Evolutionary conservation across 2,329 filamentous ascomycete species (phyloP).

Genomic region (Trichoderma polysporum): DNA sequence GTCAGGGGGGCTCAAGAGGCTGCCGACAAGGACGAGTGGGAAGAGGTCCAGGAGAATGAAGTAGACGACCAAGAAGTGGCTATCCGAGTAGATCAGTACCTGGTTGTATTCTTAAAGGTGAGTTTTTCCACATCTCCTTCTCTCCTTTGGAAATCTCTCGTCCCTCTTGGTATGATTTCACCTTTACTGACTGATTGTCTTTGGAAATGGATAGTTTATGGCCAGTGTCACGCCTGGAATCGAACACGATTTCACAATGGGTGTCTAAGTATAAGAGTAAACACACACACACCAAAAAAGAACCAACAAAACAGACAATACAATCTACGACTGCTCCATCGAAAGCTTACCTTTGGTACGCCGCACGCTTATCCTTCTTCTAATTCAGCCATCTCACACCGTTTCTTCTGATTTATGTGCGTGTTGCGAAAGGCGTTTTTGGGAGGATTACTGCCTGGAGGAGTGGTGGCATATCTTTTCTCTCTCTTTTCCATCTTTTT

Average conservation of each 20-base stretch:
- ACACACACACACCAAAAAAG: no score
- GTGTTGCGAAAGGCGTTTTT: constrained; percentile 7
- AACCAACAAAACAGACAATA: background rate
- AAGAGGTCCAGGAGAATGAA: constrained; percentile 60
- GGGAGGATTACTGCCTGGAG: background rate
- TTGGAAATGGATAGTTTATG: constrained; percentile 56
- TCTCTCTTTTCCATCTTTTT: background rate
- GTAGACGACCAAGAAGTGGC: constrained; percentile 71
- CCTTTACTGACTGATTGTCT: background rate
- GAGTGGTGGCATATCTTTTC: background rate
- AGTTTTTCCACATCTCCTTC: background rate
- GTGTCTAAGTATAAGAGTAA: constrained; percentile 56
- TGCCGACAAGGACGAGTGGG: constrained; percentile 62
- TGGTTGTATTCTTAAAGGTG: constrained; percentile 84
- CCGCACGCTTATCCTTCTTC: background rate
- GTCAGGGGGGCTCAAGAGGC: constrained; percentile 52
- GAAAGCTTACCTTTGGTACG: background rate
- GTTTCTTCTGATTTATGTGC: background rate
- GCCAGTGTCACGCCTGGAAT: constrained; percentile 93
- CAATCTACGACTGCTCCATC: background rate
- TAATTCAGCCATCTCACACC: background rate
- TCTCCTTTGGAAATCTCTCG: background rate
- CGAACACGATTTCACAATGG: constrained; percentile 98
- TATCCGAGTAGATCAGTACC: constrained; percentile 83
- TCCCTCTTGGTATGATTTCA: background rate